Conservation (phyloP, 2,329 filamentous ascomycete species). For the Arthrinium puccinioides region DNA sequence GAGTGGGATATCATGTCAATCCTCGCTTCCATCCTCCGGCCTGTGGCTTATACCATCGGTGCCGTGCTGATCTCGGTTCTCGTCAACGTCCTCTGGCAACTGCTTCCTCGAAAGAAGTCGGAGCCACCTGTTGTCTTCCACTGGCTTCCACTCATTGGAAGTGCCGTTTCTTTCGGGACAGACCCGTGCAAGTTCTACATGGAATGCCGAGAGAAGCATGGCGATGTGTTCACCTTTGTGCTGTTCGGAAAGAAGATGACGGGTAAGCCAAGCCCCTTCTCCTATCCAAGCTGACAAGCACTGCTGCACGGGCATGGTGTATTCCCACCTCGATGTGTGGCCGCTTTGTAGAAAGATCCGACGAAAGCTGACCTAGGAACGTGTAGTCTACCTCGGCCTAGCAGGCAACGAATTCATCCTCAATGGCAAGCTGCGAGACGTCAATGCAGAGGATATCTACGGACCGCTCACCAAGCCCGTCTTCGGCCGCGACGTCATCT, state of each 20-base stretch:
- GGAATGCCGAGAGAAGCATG: constrained; percentile 50
- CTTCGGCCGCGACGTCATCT: constrained; percentile 74
- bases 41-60: not conserved
- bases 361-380: too few relatives aligned
- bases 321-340: too few relatives aligned
- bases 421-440: constrained; percentile 44
- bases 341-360: too few relatives aligned
- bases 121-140: constrained; percentile 52
- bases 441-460: constrained; percentile 50
- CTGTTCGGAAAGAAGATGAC: constrained; percentile 44
- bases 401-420: constrained; percentile 49
- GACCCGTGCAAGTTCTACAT: constrained; percentile 64
- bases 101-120: constrained; percentile 35
- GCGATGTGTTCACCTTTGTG: constrained; percentile 47
- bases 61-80: not conserved
- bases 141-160: constrained; percentile 58
- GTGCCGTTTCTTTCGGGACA: constrained; percentile 64
- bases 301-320: too few relatives aligned
- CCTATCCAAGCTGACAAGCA: too few relatives aligned
- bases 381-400: constrained; percentile 40
- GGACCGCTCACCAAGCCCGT: constrained; percentile 42
- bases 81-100: constrained; percentile 12
- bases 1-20: too few relatives aligned
- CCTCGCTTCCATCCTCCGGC: too few relatives aligned
- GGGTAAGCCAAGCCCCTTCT: too few relatives aligned